phyloP scores from a whole-genome alignment of 108 stramenopile species.

The Asterionellopsis glacialis region DNA sequence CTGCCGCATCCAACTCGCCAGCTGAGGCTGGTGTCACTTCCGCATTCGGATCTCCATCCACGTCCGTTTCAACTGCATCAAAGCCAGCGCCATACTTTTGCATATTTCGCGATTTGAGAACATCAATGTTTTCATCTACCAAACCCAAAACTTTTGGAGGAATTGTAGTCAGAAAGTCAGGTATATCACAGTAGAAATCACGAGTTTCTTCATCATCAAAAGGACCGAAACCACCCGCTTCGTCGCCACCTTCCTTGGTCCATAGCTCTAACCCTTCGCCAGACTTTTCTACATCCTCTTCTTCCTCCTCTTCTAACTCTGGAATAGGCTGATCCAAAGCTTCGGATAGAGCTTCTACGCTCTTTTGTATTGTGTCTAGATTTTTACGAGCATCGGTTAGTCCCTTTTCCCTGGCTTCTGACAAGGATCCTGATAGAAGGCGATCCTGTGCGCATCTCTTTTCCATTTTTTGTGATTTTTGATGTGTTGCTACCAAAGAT shows the following conservation, averaged over 20 bases:
- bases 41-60: conserved; percentile 18
- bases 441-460: conserved; percentile 87
- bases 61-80: conserved; percentile 45
- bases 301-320: conserved; percentile 54
- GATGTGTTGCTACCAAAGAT: conserved; percentile 74
- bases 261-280: conserved; percentile 67
- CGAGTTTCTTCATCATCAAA: conserved; percentile 91
- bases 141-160: conserved; percentile 87
- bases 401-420: conserved; percentile 87
- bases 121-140: conserved; percentile 66
- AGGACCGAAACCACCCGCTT: conserved; percentile 67
- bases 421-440: conserved; percentile 73
- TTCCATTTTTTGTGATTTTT: conserved; percentile 73
- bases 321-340: conserved; percentile 68
- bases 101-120: conserved; percentile 56
- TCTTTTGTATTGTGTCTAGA: conserved; percentile 70
- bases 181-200: conserved; percentile 91
- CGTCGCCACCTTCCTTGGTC: conserved; percentile 66
- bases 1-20: conserved; percentile 17
- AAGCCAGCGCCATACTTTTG: conserved; percentile 52
- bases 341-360: conserved; percentile 75
- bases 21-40: conserved; percentile 4
- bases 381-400: conserved; percentile 80
- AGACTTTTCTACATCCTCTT: conserved; percentile 48
- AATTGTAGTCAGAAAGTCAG: conserved; percentile 85